Evolutionary conservation across 1,284 basidiomycete species (phyloP).

Genomic region (Melampsora medusae): DNA sequence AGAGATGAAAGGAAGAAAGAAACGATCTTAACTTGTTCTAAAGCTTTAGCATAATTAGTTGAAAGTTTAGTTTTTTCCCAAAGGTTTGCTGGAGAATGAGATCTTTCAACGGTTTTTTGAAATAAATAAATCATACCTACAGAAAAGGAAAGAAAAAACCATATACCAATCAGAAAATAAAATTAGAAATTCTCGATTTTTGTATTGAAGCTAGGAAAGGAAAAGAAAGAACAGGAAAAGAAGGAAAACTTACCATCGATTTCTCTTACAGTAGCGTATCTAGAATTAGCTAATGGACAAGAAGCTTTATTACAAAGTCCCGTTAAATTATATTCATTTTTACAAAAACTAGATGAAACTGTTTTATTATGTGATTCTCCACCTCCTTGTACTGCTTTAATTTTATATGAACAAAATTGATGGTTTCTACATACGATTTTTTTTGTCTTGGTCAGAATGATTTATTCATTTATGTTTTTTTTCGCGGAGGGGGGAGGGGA

Average conservation of each 20-base stretch:
- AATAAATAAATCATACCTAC: constrained; percentile 89
- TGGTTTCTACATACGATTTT: constrained; percentile 59
- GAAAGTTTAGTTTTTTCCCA: constrained; percentile 94
- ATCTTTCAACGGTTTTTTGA: constrained; percentile 95
- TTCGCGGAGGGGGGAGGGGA: too few species aligned
- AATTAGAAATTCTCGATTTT: background rate
- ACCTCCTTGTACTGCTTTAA: constrained; percentile 53
- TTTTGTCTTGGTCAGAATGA: too few species aligned
- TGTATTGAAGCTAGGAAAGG: too few species aligned
- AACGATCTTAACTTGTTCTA: constrained; percentile 70
- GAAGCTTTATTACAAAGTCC: constrained; percentile 95
- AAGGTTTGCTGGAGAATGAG: constrained; percentile 90
- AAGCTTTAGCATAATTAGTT: constrained; percentile 87
- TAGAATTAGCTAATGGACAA: constrained; percentile 92
- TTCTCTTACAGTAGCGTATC: constrained; percentile 95
- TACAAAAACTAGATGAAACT: constrained; percentile 91
- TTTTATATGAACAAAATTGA: constrained; percentile 95
- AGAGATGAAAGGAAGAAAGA: too few species aligned
- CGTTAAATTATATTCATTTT: constrained; percentile 97
- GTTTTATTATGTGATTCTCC: constrained; percentile 62
- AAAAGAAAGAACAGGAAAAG: background rate
- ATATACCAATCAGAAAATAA: background rate
- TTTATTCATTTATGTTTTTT: too few species aligned
- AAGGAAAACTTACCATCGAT: constrained; percentile 69
- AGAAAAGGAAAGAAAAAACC: background rate